Evolutionary conservation across 2,329 filamentous ascomycete genomes (phyloP).

Genomic region (Scytalidium sp.): DNA sequence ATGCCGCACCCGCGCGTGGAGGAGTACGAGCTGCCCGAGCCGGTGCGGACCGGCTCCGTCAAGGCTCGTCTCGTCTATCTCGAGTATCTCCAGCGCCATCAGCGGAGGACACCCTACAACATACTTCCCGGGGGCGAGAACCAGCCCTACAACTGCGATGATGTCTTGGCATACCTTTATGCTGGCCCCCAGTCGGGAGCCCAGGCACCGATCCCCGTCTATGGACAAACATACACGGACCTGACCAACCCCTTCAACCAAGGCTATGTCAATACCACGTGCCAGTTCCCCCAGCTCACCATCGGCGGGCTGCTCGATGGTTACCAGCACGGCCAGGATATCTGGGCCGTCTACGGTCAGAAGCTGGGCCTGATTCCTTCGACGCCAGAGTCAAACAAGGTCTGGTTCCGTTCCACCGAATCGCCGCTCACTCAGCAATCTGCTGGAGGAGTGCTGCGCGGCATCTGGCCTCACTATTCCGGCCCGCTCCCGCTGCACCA

Average conservation of each 20-base stretch:
- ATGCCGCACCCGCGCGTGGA: conserved; percentile 35
- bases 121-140: conserved; percentile 36
- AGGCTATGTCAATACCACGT: conserved; percentile 30
- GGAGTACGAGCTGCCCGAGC: conserved; percentile 28
- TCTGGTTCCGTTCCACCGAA: conserved; percentile 35
- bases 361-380: conserved; percentile 29
- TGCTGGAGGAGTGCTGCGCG: conserved; percentile 35
- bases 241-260: conserved; percentile 30
- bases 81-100: conserved; percentile 36
- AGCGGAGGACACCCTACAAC: conserved; percentile 35
- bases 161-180: conserved; percentile 34
- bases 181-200: conserved; percentile 19
- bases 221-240: conserved; percentile 34
- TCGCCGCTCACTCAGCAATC: conserved; percentile 33
- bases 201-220: conserved; percentile 26
- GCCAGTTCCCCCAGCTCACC: conserved; percentile 36
- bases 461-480: conserved; percentile 30
- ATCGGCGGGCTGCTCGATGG: conserved; percentile 35
- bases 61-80: conserved; percentile 32
- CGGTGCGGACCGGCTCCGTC: conserved; percentile 24
- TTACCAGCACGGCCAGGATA: conserved; percentile 33
- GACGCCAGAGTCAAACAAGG: conserved; percentile 21
- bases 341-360: conserved; percentile 30
- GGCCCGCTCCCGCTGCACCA: conserved; percentile 33
- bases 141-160: conserved; percentile 34